A percentile compares a stretch with the other conserved stretches of the same genome.
Conservation (phyloP, 768 basidiomycete species). For the Panaeolus papilionaceus region DNA sequence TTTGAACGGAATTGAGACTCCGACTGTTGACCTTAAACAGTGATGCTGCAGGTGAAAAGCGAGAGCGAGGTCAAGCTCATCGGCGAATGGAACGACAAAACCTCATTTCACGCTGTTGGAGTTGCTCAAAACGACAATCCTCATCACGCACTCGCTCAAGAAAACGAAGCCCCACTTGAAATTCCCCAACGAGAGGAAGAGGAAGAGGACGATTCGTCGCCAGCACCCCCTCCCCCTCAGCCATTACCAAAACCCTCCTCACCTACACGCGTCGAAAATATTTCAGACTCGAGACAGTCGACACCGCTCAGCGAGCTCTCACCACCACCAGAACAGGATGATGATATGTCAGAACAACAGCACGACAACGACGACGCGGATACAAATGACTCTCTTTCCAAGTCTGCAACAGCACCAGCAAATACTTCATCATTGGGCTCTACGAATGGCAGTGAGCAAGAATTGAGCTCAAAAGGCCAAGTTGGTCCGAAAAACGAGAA, state of each 20-base stretch:
- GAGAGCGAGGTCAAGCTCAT: conserved; percentile 15
- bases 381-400: neutral
- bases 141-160: conserved; percentile 33
- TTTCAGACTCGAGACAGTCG: conserved; percentile 55
- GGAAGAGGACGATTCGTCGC: conserved; percentile 40
- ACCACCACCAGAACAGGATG: conserved; percentile 56
- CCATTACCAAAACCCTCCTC: conserved; percentile 17
- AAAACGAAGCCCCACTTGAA: conserved; percentile 39
- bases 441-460: conserved; percentile 8
- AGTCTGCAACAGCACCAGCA: conserved; percentile 9
- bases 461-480: neutral
- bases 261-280: conserved; percentile 31
- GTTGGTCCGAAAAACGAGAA: conserved; percentile 4
- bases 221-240: conserved; percentile 17
- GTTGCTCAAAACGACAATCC: conserved; percentile 18
- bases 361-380: conserved; percentile 16
- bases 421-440: neutral
- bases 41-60: conserved; percentile 15
- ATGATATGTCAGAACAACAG: conserved; percentile 41
- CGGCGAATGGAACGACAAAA: conserved; percentile 9
- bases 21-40: conserved; percentile 17
- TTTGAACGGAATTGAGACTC: conserved; percentile 20
- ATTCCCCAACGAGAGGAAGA: conserved; percentile 41
- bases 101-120: conserved; percentile 12
- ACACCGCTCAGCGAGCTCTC: conserved; percentile 83